These are phyloP conservation scores for Uncinocarpus reesii DNA, from an alignment of 2,329 filamentous ascomycete genomes.

Conservation along the genomic window DNA sequence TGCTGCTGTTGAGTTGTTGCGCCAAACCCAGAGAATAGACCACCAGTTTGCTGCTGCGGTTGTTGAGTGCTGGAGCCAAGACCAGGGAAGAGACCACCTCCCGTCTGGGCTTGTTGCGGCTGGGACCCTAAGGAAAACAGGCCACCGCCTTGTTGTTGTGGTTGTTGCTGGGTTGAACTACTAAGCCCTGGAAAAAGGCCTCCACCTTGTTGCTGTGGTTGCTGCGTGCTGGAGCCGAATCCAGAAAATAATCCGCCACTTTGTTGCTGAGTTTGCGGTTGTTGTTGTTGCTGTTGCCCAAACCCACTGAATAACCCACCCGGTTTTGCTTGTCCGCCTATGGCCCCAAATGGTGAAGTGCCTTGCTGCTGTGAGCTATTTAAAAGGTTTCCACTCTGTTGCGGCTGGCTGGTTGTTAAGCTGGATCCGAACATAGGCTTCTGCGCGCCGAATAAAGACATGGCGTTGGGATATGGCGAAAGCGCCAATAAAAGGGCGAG, in stretches of 20 bases:
- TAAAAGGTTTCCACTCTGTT: constrained; percentile 15
- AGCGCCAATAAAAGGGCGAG: background rate
- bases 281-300: constrained; percentile 18
- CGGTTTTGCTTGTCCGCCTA: constrained; percentile 11
- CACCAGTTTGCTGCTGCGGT: constrained; percentile 29
- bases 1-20: constrained; percentile 14
- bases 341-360: constrained; percentile 11
- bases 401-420: constrained; percentile 12
- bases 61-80: constrained; percentile 27
- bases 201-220: constrained; percentile 16
- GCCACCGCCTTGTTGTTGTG: constrained; percentile 29
- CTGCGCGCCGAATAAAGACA: constrained; percentile 16
- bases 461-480: background rate
- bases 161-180: constrained; percentile 18
- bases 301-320: constrained; percentile 19
- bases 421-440: constrained; percentile 15
- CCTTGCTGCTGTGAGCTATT: constrained; percentile 20
- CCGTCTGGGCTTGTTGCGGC: constrained; percentile 30
- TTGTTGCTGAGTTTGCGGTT: constrained; percentile 27
- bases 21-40: constrained; percentile 34
- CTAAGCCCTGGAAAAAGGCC: constrained; percentile 21
- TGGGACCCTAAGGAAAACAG: constrained; percentile 34
- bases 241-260: constrained; percentile 21
- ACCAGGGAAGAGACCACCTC: constrained; percentile 34
- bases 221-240: constrained; percentile 12